Conservation (phyloP, 2,329 filamentous ascomycete species). For the Diplodia sapinea region DNA sequence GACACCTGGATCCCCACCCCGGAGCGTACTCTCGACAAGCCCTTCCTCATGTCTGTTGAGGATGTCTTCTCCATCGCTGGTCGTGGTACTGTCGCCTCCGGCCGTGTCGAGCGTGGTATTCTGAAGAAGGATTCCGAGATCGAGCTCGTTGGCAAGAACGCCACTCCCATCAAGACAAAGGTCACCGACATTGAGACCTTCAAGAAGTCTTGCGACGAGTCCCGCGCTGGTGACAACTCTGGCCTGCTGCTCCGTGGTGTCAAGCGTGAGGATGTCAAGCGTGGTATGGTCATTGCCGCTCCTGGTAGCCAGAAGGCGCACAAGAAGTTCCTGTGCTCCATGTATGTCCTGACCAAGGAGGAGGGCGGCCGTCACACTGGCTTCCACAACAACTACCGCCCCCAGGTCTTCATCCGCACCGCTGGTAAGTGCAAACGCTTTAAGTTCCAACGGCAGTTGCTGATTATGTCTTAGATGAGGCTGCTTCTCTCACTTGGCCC, state of each 20-base stretch:
- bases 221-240: constrained; percentile 95
- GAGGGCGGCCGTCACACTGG: constrained; percentile 97
- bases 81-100: constrained; percentile 94
- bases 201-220: constrained; percentile 99
- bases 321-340: constrained; percentile 89
- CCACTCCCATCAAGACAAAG: constrained; percentile 90
- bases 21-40: constrained; percentile 92
- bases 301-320: constrained; percentile 86
- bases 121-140: constrained; percentile 95
- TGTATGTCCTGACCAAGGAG: constrained; percentile 97
- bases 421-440: constrained; percentile 67
- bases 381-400: constrained; percentile 95
- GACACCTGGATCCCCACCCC: constrained; percentile 97
- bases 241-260: constrained; percentile 94
- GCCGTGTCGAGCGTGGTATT: constrained; percentile 93
- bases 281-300: constrained; percentile 91
- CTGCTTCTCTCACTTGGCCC: constrained; percentile 81
- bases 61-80: constrained; percentile 66
- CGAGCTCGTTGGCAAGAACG: constrained; percentile 89
- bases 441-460: background rate
- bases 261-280: constrained; percentile 90
- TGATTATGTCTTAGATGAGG: constrained; percentile 57
- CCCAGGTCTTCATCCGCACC: constrained; percentile 94
- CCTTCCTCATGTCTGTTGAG: constrained; percentile 98
- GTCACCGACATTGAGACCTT: constrained; percentile 99